Percentiles rank a stretch among this genome's conserved stretches.
Evolutionary conservation across 2,329 filamentous ascomycete genomes (phyloP).

Genomic region (Penicillium sp.): DNA sequence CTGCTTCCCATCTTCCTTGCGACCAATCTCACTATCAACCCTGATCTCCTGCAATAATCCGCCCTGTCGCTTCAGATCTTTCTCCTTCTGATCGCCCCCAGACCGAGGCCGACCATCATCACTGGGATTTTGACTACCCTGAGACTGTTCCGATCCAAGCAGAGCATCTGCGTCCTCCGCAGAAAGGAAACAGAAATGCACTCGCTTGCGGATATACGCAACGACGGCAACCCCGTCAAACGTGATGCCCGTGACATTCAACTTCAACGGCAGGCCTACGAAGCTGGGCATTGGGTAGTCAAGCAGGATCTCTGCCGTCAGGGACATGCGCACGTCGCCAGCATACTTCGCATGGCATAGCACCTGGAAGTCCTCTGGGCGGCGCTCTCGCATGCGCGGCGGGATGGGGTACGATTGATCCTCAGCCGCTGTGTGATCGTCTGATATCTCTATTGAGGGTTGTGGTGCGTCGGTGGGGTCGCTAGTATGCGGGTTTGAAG

Average conservation of each 20-base stretch:
- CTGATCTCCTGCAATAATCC: conserved; percentile 87
- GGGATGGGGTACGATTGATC: conserved; percentile 38
- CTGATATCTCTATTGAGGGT: conserved; percentile 21
- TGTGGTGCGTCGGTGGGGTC: conserved; percentile 26
- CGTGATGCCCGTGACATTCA: conserved; percentile 90
- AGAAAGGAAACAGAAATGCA: conserved; percentile 92
- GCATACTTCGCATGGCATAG: conserved; percentile 88
- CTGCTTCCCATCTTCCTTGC: conserved; percentile 86
- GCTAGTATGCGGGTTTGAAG: conserved; percentile 30
- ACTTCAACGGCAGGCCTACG: conserved; percentile 87
- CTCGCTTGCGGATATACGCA: conserved; percentile 82
- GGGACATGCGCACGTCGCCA: conserved; percentile 79
- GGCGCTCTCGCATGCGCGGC: conserved; percentile 66
- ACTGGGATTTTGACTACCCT: conserved; percentile 25
- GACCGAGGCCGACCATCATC: conserved; percentile 35
- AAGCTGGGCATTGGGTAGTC: conserved; percentile 99
- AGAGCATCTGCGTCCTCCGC: conserved; percentile 84
- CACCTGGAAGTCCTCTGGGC: conserved; percentile 85
- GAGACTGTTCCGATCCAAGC: conserved; percentile 53
- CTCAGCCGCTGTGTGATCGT: conserved; percentile 20
- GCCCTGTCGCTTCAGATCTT: conserved; percentile 63
- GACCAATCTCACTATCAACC: conserved; percentile 96
- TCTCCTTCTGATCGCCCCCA: conserved; percentile 44
- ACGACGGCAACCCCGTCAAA: conserved; percentile 94
- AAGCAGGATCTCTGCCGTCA: conserved; percentile 92